Evolutionary conservation across 2,329 filamentous ascomycete species (phyloP).

Genomic region (Penicillium sp.): DNA sequence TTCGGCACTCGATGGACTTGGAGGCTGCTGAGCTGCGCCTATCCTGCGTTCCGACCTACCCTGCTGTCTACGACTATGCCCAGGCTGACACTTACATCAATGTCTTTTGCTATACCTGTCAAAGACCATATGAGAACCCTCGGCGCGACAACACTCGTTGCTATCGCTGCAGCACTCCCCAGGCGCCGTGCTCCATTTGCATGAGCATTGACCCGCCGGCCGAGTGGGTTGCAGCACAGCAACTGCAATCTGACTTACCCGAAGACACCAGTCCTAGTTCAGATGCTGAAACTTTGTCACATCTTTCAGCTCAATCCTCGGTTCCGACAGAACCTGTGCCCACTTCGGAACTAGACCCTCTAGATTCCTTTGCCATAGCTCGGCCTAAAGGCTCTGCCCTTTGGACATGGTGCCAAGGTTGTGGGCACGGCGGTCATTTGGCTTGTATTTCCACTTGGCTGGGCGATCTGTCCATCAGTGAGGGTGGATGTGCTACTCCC

Average conservation of each 20-base stretch:
- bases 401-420: conserved; percentile 59
- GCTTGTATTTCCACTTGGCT: conserved; percentile 59
- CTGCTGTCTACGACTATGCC: conserved; percentile 57
- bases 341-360: conserved; percentile 24
- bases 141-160: conserved; percentile 50
- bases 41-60: conserved; percentile 54
- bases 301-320: conserved; percentile 47
- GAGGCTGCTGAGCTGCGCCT: conserved; percentile 57
- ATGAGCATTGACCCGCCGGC: conserved; percentile 42
- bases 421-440: conserved; percentile 59
- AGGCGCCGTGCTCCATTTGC: conserved; percentile 43
- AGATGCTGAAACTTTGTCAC: conserved; percentile 31
- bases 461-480: conserved; percentile 45
- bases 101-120: conserved; percentile 56
- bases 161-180: conserved; percentile 47
- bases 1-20: conserved; percentile 44
- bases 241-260: conserved; percentile 10
- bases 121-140: conserved; percentile 54
- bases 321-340: conserved; percentile 34
- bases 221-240: conserved; percentile 39
- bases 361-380: conserved; percentile 27
- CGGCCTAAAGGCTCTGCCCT: conserved; percentile 40
- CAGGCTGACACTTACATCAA: conserved; percentile 55
- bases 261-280: conserved; percentile 12
- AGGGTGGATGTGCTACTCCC: conserved; percentile 57